Percentiles rank a stretch among this genome's conserved stretches.
phyloP scores from a whole-genome alignment of 2,329 filamentous ascomycete genomes.

The Hypoxylon sp. region DNA sequence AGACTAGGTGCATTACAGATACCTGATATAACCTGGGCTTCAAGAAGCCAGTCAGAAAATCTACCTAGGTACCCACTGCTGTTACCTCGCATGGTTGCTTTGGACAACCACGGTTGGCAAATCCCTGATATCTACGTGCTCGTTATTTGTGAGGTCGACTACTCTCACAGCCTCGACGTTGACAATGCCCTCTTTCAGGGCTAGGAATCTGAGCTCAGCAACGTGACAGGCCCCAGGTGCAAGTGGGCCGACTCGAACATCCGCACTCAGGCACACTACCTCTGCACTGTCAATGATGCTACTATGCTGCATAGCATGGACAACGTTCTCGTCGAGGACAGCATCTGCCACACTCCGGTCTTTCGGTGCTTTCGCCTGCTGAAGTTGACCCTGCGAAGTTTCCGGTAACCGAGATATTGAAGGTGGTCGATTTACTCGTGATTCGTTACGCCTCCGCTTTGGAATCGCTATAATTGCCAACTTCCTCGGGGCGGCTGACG shows the following conservation, averaged over 20 bases:
- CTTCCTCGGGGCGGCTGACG: conserved; percentile 66
- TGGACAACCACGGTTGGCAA: conserved; percentile 76
- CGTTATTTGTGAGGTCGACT: conserved; percentile 78
- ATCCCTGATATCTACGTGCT: conserved; percentile 82
- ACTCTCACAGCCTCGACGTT: conserved; percentile 79
- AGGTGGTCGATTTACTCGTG: conserved; percentile 64
- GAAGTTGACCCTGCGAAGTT: conserved; percentile 32
- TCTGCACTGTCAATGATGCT: conserved; percentile 73
- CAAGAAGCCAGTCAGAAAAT: background rate
- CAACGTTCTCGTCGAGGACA: conserved; percentile 76
- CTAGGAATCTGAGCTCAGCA: conserved; percentile 78
- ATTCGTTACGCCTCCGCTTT: conserved; percentile 70
- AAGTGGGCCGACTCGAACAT: conserved; percentile 79
- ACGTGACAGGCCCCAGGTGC: conserved; percentile 80
- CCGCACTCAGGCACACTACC: conserved; percentile 79
- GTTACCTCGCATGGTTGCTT: conserved; percentile 27
- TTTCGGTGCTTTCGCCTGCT: conserved; percentile 30
- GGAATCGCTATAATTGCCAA: conserved; percentile 77
- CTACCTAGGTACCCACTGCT: background rate
- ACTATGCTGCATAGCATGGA: conserved; percentile 78
- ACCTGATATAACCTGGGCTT: background rate
- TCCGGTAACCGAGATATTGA: conserved; percentile 62
- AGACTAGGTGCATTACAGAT: background rate
- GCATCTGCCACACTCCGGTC: conserved; percentile 69
- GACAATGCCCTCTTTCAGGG: conserved; percentile 74